phyloP scores from a whole-genome alignment of 2,329 filamentous ascomycete species.

The Plectosphaerella sp. region DNA sequence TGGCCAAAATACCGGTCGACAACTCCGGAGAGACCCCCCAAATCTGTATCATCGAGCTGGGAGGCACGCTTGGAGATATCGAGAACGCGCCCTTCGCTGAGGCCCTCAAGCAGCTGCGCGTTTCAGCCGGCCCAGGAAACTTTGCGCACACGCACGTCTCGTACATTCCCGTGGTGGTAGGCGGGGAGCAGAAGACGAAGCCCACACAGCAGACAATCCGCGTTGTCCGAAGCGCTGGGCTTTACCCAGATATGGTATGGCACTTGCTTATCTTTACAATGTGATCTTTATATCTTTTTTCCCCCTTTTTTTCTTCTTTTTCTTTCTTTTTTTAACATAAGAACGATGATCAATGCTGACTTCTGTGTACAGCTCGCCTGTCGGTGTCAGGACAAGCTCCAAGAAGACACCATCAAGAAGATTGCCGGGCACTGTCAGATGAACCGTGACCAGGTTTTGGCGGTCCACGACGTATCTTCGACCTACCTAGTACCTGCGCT shows the following conservation, averaged over 20 bases:
- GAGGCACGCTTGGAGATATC: not conserved
- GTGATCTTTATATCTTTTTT: too few relatives aligned
- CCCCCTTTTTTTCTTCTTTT: too few relatives aligned
- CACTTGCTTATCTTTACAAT: too few relatives aligned
- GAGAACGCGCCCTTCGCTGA: constrained; percentile 1
- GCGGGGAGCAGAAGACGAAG: constrained; percentile 87
- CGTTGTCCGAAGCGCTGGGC: constrained; percentile 74
- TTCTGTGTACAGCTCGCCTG: constrained; percentile 70
- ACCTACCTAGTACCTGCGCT: constrained; percentile 96
- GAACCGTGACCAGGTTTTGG: constrained; percentile 77
- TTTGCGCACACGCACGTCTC: constrained; percentile 70
- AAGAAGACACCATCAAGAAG: constrained; percentile 72
- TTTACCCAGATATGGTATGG: constrained; percentile 68
- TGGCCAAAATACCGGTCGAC: constrained; percentile 81
- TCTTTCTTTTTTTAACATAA: too few relatives aligned
- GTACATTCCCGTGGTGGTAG: constrained; percentile 64
- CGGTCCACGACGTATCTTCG: constrained; percentile 83
- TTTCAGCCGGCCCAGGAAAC: too few relatives aligned
- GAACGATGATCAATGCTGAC: too few relatives aligned
- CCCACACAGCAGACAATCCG: constrained; percentile 90
- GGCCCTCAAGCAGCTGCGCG: constrained; percentile 27
- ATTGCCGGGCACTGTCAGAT: constrained; percentile 88
- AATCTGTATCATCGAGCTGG: constrained; percentile 75
- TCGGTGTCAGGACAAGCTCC: constrained; percentile 75
- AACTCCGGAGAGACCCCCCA: constrained; percentile 79